Percentiles rank a stretch among this genome's conserved stretches.
Evolutionary conservation across 2,329 filamentous ascomycete genomes (phyloP).

Genomic region (Fusarium aywerte): DNA sequence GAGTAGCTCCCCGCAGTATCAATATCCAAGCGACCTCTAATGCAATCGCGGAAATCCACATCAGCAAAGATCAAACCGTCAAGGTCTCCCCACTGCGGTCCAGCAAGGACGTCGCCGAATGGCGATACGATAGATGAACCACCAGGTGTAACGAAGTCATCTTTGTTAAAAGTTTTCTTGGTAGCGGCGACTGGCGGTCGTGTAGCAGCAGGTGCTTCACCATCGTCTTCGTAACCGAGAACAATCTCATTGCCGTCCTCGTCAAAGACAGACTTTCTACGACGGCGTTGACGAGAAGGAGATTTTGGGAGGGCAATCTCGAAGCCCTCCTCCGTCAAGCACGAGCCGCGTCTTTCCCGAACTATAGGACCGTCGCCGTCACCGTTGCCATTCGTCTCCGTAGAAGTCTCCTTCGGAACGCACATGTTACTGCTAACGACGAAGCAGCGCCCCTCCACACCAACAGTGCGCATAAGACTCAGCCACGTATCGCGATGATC

Average conservation of each 20-base stretch:
- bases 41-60: slow-evolving; percentile 88
- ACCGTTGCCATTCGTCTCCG: slow-evolving; percentile 3
- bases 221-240: slow-evolving; percentile 50
- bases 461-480: slow-evolving; percentile 82
- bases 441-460: slow-evolving; percentile 83
- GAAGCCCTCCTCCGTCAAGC: slow-evolving; percentile 58
- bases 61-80: slow-evolving; percentile 74
- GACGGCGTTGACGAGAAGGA: slow-evolving; percentile 43
- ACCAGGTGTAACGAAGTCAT: slow-evolving; percentile 72
- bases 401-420: slow-evolving; percentile 55
- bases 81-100: slow-evolving; percentile 85
- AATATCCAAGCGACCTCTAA: slow-evolving; percentile 81
- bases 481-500: slow-evolving; percentile 87
- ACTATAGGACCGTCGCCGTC: background rate
- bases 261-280: slow-evolving; percentile 57
- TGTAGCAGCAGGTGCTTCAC: slow-evolving; percentile 12
- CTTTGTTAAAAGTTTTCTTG: slow-evolving; percentile 22
- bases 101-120: slow-evolving; percentile 80
- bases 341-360: slow-evolving; percentile 50
- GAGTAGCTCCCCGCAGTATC: slow-evolving; percentile 90
- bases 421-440: slow-evolving; percentile 90
- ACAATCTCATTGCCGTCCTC: slow-evolving; percentile 68
- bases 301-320: slow-evolving; percentile 58
- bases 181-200: slow-evolving; percentile 19
- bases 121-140: slow-evolving; percentile 87